phyloP scores from a whole-genome alignment of 441 rosid genomes.

The Eutrema salsugineum region DNA sequence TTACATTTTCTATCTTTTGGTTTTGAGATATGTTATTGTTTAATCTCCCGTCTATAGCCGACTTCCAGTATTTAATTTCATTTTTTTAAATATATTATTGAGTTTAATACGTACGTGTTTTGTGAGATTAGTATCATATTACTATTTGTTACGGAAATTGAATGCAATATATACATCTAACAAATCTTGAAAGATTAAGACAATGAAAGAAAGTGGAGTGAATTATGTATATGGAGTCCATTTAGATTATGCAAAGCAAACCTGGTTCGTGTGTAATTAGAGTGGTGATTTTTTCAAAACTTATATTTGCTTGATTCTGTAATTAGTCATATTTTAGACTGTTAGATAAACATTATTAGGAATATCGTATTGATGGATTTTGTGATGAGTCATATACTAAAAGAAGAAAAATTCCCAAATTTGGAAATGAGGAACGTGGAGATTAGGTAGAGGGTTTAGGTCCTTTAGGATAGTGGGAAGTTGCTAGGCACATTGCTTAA shows the following conservation, averaged over 20 bases:
- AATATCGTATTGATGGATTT: background rate
- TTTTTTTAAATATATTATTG: background rate
- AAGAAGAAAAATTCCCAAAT: background rate
- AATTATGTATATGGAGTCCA: background rate
- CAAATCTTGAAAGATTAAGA: background rate
- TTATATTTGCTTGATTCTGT: background rate
- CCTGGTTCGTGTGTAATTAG: background rate
- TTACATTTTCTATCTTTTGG: background rate
- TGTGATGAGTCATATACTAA: background rate
- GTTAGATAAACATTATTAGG: background rate
- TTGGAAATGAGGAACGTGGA: conserved; percentile 15
- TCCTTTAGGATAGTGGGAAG: conserved; percentile 21
- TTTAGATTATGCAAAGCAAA: background rate
- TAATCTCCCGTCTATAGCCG: conserved; percentile 8
- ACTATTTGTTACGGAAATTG: background rate
- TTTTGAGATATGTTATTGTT: conserved; percentile 1
- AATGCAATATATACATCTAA: background rate
- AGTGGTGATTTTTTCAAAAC: background rate
- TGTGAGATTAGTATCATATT: background rate
- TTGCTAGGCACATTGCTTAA: conserved; percentile 19
- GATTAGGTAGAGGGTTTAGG: conserved; percentile 12
- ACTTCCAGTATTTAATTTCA: conserved; percentile 6
- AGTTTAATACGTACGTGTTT: background rate
- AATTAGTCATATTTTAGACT: background rate
- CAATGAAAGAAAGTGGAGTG: background rate